These are phyloP conservation scores for Phoma sp. DNA, from an alignment of 2,329 filamentous ascomycete species.

Conservation along the genomic window DNA sequence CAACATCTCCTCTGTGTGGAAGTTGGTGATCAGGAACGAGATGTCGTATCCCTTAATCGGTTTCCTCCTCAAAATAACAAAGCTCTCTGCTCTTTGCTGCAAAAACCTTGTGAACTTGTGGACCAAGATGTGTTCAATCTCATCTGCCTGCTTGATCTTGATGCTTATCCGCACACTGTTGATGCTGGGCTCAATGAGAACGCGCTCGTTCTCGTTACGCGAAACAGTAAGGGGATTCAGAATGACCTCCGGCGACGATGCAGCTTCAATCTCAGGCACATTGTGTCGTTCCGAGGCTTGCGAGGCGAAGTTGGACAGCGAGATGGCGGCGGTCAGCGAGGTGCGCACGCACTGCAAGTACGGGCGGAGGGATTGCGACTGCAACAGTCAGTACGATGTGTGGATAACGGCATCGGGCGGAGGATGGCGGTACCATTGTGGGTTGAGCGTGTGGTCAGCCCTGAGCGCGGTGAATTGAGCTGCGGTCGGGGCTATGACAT, in stretches of 20 bases:
- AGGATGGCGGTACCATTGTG: conserved; percentile 37
- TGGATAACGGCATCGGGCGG: neutral
- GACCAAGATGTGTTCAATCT: conserved; percentile 97
- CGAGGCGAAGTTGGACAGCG: conserved; percentile 95
- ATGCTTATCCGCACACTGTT: conserved; percentile 98
- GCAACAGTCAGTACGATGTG: conserved; percentile 34
- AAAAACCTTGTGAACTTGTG: conserved; percentile 98
- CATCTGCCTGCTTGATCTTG: conserved; percentile 98
- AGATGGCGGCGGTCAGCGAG: conserved; percentile 90
- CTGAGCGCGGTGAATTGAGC: conserved; percentile 23
- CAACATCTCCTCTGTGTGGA: conserved; percentile 97
- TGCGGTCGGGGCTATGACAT: conserved; percentile 39
- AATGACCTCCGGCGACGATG: conserved; percentile 89
- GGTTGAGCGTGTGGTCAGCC: conserved; percentile 25
- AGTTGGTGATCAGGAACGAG: conserved; percentile 97
- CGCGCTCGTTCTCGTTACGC: conserved; percentile 95
- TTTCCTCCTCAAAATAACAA: conserved; percentile 95
- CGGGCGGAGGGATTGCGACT: conserved; percentile 95
- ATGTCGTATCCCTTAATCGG: conserved; percentile 99
- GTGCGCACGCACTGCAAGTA: conserved; percentile 96
- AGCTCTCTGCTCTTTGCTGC: conserved; percentile 93
- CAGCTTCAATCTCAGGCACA: conserved; percentile 95
- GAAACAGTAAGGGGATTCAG: conserved; percentile 89
- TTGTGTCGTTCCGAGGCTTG: conserved; percentile 97
- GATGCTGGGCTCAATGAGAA: conserved; percentile 93